Percentiles rank a stretch among this genome's conserved stretches.
phyloP scores from a whole-genome alignment of 148 eudicot species.

The Persicaria tinctoria region DNA sequence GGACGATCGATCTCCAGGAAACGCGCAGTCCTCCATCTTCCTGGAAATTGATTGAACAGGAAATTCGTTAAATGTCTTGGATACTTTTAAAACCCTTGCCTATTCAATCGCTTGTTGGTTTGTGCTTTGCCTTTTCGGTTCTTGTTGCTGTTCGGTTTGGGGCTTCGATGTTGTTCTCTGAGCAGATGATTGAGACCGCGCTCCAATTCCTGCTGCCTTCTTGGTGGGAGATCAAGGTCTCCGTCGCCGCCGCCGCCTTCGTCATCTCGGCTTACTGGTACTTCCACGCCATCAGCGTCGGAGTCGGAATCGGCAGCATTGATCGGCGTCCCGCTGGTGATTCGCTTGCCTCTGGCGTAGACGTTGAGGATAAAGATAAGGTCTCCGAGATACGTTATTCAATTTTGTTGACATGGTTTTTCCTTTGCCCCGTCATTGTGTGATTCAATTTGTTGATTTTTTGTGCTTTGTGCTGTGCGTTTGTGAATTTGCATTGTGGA shows the following conservation, averaged over 20 bases:
- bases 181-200: conserved; percentile 28
- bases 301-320: conserved; percentile 9
- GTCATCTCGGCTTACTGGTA: conserved; percentile 44
- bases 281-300: conserved; percentile 17
- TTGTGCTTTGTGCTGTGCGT: background rate
- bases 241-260: conserved; percentile 33
- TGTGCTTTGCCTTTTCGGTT: background rate
- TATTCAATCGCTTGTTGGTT: background rate
- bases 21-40: background rate
- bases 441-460: background rate
- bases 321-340: conserved; percentile 16
- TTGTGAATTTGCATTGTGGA: background rate
- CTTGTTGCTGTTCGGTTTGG: background rate
- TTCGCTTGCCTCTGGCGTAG: conserved; percentile 18
- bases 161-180: conserved; percentile 20
- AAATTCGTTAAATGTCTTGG: background rate
- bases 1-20: background rate
- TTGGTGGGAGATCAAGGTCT: conserved; percentile 51
- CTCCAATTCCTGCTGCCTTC: conserved; percentile 34
- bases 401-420: background rate
- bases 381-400: conserved; percentile 10
- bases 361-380: conserved; percentile 33
- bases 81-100: background rate
- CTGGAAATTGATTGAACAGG: background rate
- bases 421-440: background rate